Evolutionary conservation across 306 rosid genomes (phyloP).

Genomic region (Cicer cuneatum): DNA sequence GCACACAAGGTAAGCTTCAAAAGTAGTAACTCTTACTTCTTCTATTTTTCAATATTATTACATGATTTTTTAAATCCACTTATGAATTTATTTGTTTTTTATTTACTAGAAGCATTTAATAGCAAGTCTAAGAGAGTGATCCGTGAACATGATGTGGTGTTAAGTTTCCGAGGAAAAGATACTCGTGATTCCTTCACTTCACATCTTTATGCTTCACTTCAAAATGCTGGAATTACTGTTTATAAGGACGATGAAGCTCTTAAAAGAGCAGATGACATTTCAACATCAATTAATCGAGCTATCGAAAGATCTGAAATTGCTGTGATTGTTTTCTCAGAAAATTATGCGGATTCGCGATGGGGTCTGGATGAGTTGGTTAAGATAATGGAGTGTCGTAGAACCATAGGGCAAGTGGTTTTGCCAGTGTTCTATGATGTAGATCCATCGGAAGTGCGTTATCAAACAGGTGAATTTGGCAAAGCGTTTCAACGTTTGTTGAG

Average conservation of each 20-base stretch:
- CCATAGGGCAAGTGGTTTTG: neutral
- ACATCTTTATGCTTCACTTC: neutral
- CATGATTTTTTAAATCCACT: too few species aligned
- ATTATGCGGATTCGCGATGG: neutral
- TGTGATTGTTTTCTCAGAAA: neutral
- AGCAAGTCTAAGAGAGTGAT: too few species aligned
- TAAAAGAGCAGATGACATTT: neutral
- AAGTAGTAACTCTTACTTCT: too few species aligned
- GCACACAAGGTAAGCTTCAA: too few species aligned
- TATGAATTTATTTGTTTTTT: too few species aligned
- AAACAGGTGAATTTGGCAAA: neutral
- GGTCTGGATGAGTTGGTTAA: neutral
- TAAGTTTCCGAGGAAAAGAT: neutral
- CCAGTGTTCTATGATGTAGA: constrained; percentile 24
- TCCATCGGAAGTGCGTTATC: neutral
- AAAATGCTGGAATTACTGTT: neutral
- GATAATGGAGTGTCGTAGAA: neutral
- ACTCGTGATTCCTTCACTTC: neutral
- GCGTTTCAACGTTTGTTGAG: neutral
- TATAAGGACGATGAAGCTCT: neutral
- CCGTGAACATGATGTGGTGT: too few species aligned
- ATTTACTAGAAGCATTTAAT: too few species aligned
- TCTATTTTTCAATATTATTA: too few species aligned
- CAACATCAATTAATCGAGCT: neutral
- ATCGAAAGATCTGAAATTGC: neutral